Conservation (phyloP, 257 asterid species). For the Gynochthodes officinalis region DNA sequence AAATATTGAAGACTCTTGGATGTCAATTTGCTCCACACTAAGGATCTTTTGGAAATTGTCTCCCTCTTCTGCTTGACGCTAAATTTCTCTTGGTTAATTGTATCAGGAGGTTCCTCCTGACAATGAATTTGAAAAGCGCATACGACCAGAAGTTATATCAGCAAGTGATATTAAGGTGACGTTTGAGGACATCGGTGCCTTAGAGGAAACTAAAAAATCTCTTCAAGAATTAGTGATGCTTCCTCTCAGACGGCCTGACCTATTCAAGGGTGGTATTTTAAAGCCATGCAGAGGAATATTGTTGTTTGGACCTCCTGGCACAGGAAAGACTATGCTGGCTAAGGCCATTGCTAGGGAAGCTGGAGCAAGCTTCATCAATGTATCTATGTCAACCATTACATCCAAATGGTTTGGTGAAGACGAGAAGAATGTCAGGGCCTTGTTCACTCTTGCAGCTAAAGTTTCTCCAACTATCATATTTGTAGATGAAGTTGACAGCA, state of each 20-base stretch:
- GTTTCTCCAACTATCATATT: constrained; percentile 89
- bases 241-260: constrained; percentile 79
- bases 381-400: constrained; percentile 75
- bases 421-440: constrained; percentile 81
- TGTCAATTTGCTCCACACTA: not conserved
- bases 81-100: constrained; percentile 16
- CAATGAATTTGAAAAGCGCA: constrained; percentile 83
- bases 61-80: not conserved
- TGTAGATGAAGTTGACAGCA: constrained; percentile 91
- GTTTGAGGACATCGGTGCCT: constrained; percentile 80
- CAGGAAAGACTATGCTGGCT: constrained; percentile 90
- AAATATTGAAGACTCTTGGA: not conserved
- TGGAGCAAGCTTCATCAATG: constrained; percentile 85
- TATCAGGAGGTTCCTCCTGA: constrained; percentile 73
- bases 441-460: constrained; percentile 81
- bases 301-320: constrained; percentile 91
- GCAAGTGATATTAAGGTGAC: constrained; percentile 72
- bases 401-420: constrained; percentile 97
- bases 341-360: constrained; percentile 92
- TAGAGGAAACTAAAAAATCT: constrained; percentile 76
- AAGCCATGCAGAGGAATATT: constrained; percentile 88
- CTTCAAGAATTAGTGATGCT: constrained; percentile 89
- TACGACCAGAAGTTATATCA: constrained; percentile 84
- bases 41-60: not conserved
- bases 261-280: constrained; percentile 78